These are phyloP conservation scores for Podaxis sp. DNA, from an alignment of 768 basidiomycete species.

Conservation along the genomic window DNA sequence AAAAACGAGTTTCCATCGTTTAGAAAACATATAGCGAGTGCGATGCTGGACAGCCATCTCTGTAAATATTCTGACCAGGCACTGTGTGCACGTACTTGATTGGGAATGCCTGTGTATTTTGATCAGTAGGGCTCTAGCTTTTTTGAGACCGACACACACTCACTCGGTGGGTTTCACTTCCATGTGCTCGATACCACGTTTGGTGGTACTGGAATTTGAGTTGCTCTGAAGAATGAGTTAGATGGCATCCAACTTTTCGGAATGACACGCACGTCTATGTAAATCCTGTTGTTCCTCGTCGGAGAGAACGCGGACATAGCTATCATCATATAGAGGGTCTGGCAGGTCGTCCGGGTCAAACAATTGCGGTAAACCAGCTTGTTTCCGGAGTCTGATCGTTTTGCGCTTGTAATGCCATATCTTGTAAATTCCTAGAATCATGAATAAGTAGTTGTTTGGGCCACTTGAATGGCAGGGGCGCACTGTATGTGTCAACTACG, in stretches of 20 bases:
- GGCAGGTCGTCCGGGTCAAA: conserved; percentile 79
- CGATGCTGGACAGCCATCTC: conserved; percentile 39
- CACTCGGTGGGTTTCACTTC: conserved; percentile 76
- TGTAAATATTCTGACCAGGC: conserved; percentile 8
- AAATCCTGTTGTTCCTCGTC: conserved; percentile 63
- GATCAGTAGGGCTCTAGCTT: conserved; percentile 2
- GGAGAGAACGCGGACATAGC: conserved; percentile 70
- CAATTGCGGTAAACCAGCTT: conserved; percentile 64
- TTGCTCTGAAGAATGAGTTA: conserved; percentile 47
- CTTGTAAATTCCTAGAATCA: conserved; percentile 56
- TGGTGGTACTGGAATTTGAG: conserved; percentile 64
- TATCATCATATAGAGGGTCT: conserved; percentile 69
- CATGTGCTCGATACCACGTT: conserved; percentile 88
- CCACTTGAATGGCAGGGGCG: conserved; percentile 19
- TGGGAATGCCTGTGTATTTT: conserved; percentile 55
- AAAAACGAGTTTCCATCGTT: conserved; percentile 81
- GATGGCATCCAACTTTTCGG: not conserved
- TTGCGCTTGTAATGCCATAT: conserved; percentile 74
- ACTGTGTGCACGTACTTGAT: conserved; percentile 46
- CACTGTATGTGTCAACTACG: conserved; percentile 73
- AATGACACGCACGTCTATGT: conserved; percentile 51
- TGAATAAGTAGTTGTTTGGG: not conserved
- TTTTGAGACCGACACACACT: conserved; percentile 17
- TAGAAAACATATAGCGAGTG: conserved; percentile 69
- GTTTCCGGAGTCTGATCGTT: conserved; percentile 54